Evolutionary conservation across 345 rosid genomes (phyloP), one percentile per base, ranked within the genome.

Genomic region (Ceriops decandra): DNA sequence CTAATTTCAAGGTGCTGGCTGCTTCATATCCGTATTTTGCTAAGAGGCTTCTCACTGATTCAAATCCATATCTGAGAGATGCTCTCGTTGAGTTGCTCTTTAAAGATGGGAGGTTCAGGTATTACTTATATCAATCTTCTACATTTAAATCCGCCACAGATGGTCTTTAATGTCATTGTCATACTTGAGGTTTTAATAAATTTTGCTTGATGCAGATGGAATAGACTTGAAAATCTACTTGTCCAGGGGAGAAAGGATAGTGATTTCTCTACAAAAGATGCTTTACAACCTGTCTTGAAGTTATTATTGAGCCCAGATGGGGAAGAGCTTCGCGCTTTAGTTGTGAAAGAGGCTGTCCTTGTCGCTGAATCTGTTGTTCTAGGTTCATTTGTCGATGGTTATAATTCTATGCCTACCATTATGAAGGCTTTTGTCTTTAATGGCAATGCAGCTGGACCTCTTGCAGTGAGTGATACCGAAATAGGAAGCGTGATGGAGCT

Each of bases 1-100:
- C 98, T 42, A 83, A 88, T 79, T 93, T 93, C 77, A 93, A 93
- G 84, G 93, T 90, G 70, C 72, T 93, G 77, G 96, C 96, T 80
- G 95, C 97, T 65, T 91, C 99, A 28, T 91, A 95, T 80, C 99
- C 97, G 24, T 93, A 93, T 73, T 89, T 93, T 74, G 99, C 99
- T 52, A 93, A 91, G 81, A 88, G 98, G 84, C 97, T 93, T 74
- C 95, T 93, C 80, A 93, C 98, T 20, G 98, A 91, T 82, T 90
- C 95, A 68, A 89, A 88, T 79, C 96, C 98, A 46, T 93, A 93
- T 77, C 89, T 93, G 30, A 84, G 98, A 81, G 98, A 93, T 78
- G 96, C 98, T 68, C 98, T 93, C 72, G 72, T 93, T 36, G 96
- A 91, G 93, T 80, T 93, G 73, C 89, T 93, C 72, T 93, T 93